Evolutionary conservation across 345 rosid genomes (phyloP).

Genomic region (Capsella bursapastoris): DNA sequence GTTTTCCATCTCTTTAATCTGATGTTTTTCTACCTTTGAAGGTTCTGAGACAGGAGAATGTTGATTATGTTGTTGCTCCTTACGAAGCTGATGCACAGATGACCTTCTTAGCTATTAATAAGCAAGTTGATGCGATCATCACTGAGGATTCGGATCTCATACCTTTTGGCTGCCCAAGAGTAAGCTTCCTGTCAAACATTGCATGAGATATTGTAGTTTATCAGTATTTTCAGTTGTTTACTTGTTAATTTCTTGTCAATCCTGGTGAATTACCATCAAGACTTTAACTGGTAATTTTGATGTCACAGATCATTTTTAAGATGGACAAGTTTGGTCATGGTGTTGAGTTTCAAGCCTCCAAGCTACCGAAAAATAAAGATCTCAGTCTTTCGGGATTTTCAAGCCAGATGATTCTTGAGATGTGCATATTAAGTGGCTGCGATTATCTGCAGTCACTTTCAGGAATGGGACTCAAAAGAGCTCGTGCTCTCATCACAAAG

Average conservation of each 20-base stretch:
- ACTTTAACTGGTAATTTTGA: conserved; percentile 1
- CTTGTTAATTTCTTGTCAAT: conserved; percentile 11
- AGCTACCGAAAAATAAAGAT: conserved; percentile 71
- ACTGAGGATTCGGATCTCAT: conserved; percentile 99
- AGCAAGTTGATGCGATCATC: conserved; percentile 86
- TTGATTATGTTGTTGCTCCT: conserved; percentile 85
- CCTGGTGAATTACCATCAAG: not conserved
- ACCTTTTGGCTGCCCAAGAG: conserved; percentile 97
- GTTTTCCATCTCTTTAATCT: conserved; percentile 16
- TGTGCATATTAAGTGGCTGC: conserved; percentile 99
- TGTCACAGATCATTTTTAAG: conserved; percentile 75
- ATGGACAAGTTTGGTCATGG: conserved; percentile 98
- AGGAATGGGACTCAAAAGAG: conserved; percentile 95
- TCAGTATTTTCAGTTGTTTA: conserved; percentile 13
- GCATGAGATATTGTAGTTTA: conserved; percentile 17
- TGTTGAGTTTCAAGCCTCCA: conserved; percentile 74
- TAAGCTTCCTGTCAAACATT: conserved; percentile 49
- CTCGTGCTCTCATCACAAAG: conserved; percentile 79
- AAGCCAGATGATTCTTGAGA: conserved; percentile 87
- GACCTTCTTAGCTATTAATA: conserved; percentile 84
- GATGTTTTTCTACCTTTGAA: conserved; percentile 43
- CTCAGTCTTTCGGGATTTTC: conserved; percentile 73
- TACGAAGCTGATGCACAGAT: conserved; percentile 99
- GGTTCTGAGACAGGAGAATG: conserved; percentile 79
- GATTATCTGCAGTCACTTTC: conserved; percentile 92